A percentile compares a stretch with the other conserved stretches of the same genome.
Conservation (phyloP, 371 early-diverging fungal species). For the Mortierella sp. region DNA sequence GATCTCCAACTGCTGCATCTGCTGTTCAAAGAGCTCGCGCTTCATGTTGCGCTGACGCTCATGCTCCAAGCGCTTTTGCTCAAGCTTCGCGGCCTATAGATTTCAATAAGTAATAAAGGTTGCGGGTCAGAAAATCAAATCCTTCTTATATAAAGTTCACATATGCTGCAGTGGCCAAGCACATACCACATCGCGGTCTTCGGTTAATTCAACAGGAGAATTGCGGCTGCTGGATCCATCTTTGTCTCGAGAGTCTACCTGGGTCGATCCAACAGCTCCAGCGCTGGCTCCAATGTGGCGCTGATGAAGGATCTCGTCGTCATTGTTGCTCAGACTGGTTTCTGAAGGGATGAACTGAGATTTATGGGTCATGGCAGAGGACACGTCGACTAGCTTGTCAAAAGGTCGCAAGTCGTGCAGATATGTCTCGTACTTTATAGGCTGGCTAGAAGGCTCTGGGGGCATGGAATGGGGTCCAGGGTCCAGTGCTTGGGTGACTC, state of each 20-base stretch:
- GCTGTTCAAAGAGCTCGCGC: conserved; percentile 59
- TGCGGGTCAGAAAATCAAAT: not conserved
- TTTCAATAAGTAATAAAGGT: not conserved
- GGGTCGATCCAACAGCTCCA: conserved; percentile 45
- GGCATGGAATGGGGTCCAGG: conserved; percentile 33
- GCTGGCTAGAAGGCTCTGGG: conserved; percentile 31
- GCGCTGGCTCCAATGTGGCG: conserved; percentile 27
- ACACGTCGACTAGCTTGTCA: conserved; percentile 18
- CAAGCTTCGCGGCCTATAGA: conserved; percentile 53
- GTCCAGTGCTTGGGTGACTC: conserved; percentile 11
- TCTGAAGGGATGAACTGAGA: conserved; percentile 39
- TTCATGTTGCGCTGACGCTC: conserved; percentile 57
- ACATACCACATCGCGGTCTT: conserved; percentile 49
- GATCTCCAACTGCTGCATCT: conserved; percentile 60
- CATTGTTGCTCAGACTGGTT: conserved; percentile 23
- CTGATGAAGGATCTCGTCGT: conserved; percentile 45
- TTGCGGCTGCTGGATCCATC: conserved; percentile 28
- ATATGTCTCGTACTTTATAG: conserved; percentile 22
- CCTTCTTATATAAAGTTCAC: too few species aligned
- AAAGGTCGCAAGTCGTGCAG: conserved; percentile 19
- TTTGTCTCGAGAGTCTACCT: conserved; percentile 22
- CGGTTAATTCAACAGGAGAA: conserved; percentile 27
- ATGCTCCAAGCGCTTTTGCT: conserved; percentile 59
- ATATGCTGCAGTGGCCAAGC: not conserved
- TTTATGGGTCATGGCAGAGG: conserved; percentile 45